Evolutionary conservation across 2,329 filamentous ascomycete species (phyloP).

Genomic region (Xylariaceae sp.): DNA sequence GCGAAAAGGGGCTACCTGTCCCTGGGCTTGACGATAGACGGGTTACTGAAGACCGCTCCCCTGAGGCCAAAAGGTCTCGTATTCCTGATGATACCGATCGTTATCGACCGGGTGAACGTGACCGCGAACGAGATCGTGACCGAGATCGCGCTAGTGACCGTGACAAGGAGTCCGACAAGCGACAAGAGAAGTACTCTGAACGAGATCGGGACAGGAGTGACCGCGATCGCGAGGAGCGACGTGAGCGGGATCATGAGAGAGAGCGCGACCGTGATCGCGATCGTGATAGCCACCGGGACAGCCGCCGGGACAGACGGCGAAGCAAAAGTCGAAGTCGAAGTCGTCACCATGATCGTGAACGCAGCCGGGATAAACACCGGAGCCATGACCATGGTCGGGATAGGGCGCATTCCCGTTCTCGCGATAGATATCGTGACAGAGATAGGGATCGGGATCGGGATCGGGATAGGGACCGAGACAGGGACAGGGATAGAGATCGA

Average conservation of each 20-base stretch:
- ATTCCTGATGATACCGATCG: conserved; percentile 42
- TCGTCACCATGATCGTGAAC: conserved; percentile 28
- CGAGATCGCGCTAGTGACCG: conserved; percentile 15
- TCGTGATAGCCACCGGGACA: conserved; percentile 30
- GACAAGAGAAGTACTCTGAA: conserved; percentile 6
- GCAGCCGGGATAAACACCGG: conserved; percentile 45
- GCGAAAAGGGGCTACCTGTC: conserved; percentile 53
- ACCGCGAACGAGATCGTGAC: conserved; percentile 22
- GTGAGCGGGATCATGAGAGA: conserved; percentile 23
- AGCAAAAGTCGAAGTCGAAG: conserved; percentile 32
- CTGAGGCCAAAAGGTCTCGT: conserved; percentile 37
- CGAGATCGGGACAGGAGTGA: conserved; percentile 14
- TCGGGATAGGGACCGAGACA: conserved; percentile 35
- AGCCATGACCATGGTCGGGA: conserved; percentile 28
- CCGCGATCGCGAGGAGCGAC: background rate
- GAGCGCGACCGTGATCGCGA: conserved; percentile 19
- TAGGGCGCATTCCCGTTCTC: conserved; percentile 28
- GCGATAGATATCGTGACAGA: conserved; percentile 35
- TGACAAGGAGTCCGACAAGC: conserved; percentile 8
- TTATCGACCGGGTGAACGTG: conserved; percentile 43
- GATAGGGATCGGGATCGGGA: conserved; percentile 40
- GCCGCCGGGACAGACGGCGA: conserved; percentile 32
- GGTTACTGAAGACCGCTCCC: conserved; percentile 40
- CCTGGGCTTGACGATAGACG: conserved; percentile 53
- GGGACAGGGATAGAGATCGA: conserved; percentile 42